Percentiles rank a stretch among this genome's conserved stretches.
Evolutionary conservation across 164 flowering plant species (phyloP).

Genomic region (Nymphaea colorata): DNA sequence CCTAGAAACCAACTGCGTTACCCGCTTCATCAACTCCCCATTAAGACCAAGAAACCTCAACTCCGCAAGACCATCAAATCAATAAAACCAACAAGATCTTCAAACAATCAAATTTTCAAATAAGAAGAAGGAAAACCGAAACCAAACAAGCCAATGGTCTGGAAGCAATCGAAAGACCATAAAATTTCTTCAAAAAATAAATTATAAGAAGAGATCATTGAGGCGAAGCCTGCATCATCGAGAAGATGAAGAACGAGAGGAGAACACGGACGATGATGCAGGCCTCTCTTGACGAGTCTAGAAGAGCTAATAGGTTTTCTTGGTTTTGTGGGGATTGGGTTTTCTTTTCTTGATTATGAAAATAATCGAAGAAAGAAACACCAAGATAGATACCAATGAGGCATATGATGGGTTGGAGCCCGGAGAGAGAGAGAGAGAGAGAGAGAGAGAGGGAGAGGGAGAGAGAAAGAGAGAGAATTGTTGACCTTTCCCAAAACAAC

Average conservation of each 20-base stretch:
- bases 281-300: not conserved
- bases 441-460: no score
- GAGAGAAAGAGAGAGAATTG: not conserved
- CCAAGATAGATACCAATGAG: not conserved
- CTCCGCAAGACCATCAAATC: not conserved
- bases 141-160: not conserved
- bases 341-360: no score
- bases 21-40: not conserved
- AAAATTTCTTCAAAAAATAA: not conserved
- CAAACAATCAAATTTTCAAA: not conserved
- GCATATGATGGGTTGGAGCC: not conserved
- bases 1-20: not conserved
- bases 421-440: no score
- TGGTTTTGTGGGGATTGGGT: not conserved
- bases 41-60: not conserved
- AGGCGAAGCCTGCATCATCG: not conserved
- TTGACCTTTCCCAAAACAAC: not conserved
- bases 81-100: not conserved
- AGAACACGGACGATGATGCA: not conserved
- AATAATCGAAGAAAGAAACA: not conserved
- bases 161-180: not conserved
- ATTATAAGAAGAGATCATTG: not conserved
- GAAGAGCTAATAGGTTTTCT: not conserved
- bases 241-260: no score
- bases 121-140: not conserved